Evolutionary conservation across 305 asterid species (phyloP).

Genomic region (Plantago coronopus): DNA sequence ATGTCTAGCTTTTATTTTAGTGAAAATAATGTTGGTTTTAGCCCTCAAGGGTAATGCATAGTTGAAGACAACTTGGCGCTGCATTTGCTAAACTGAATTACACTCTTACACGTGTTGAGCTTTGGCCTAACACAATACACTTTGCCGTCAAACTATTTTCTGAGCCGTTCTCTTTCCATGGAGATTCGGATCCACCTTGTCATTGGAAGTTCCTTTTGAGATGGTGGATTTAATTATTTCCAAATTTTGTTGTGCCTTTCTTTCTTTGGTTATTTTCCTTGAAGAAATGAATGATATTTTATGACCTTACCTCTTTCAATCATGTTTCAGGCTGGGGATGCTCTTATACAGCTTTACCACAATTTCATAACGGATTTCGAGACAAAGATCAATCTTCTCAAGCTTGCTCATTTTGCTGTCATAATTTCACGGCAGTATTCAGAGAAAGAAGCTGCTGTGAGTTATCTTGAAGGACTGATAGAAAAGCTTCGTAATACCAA

Average conservation of each 20-base stretch:
- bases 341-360: slow-evolving; percentile 81
- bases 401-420: slow-evolving; percentile 94
- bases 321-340: slow-evolving; percentile 72
- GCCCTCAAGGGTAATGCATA: too few species aligned
- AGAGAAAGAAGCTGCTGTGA: slow-evolving; percentile 74
- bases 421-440: slow-evolving; percentile 75
- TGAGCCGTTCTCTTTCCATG: too few species aligned
- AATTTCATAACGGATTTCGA: slow-evolving; percentile 90
- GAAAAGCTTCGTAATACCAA: slow-evolving; percentile 76
- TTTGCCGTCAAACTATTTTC: too few species aligned
- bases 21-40: too few species aligned
- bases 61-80: too few species aligned
- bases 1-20: too few species aligned
- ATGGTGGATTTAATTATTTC: background rate
- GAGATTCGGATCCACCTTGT: too few species aligned
- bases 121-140: too few species aligned
- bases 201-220: too few species aligned
- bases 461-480: slow-evolving; percentile 79
- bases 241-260: background rate
- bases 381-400: slow-evolving; percentile 94
- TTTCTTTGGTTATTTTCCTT: background rate
- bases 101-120: too few species aligned
- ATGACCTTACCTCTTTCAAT: slow-evolving; percentile 15
- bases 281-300: slow-evolving; percentile 2
- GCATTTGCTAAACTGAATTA: too few species aligned